Base-by-base conservation (phyloP, 1,284 basidiomycete genomes). In the Cryptococcus depauperatus region DNA sequence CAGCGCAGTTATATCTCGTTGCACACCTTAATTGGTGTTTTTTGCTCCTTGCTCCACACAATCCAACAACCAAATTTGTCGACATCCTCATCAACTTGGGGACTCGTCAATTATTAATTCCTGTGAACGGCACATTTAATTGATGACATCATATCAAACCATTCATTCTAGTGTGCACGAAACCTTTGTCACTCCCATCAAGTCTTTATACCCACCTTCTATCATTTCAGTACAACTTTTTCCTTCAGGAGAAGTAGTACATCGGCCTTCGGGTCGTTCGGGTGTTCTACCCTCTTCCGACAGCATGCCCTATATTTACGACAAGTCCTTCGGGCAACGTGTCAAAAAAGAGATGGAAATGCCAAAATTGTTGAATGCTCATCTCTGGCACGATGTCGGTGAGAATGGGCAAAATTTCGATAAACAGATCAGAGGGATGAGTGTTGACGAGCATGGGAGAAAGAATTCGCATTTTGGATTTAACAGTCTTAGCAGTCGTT, bases 231-330 rank as follows among this genome's bases (percentile, higher is more conserved):
- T 41, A 25, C 28, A 27, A 29, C 43, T 48, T 41, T 46, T 44
- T 48, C 46, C 50, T 22, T 43, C 32, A 48, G 47, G 50, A 48
- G 50, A 43, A 18, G 28, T 35, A 22, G 50, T 52, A 44, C 50
- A 43, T 33, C 44, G 50, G 44, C 50, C 50, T 37, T 44, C 48
- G 50, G 51, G 51, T 53, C 48, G 41, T 41, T 37, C 30, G 40
- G 51, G 48, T 37, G 47, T n/a, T 18, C 21, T 35, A 25, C 34
- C 38, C 42, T 39, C 28, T 23, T 27, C 26, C 37, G 42, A 41
- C 51, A 47, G 44, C 51, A 53, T 53, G 51, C 47, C 51, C 30
- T 49, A 49, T 42, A 53, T 50, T 40, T 49, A 47, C 47, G 47
- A 49, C 27, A 47, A 28, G 51, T 45, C 47, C 42, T 9, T 28